Evolutionary conservation across 2,329 filamentous ascomycete species (phyloP).

Genomic region (Apiospora hydei): DNA sequence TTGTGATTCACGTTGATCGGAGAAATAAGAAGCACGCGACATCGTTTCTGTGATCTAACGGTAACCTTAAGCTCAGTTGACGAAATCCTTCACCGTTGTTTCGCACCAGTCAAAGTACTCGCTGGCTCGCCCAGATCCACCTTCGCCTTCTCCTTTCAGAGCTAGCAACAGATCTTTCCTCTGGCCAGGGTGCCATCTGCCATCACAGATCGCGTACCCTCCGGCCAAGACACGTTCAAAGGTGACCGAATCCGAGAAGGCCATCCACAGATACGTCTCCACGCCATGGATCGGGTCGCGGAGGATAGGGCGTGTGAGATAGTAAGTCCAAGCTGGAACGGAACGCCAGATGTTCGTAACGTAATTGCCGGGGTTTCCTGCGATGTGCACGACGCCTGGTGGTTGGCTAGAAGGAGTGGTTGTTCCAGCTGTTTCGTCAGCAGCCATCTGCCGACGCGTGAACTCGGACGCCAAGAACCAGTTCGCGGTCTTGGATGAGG

Average conservation of each 20-base stretch:
- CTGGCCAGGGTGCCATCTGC: conserved; percentile 36
- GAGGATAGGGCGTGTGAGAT: background rate
- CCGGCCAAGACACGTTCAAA: conserved; percentile 31
- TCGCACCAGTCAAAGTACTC: conserved; percentile 35
- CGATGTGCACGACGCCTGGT: conserved; percentile 27
- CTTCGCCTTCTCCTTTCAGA: conserved; percentile 29
- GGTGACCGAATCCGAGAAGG: conserved; percentile 32
- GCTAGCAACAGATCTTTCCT: conserved; percentile 33
- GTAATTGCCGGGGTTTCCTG: conserved; percentile 33
- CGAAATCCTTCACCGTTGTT: conserved; percentile 13
- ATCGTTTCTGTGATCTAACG: too few species aligned
- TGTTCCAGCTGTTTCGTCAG: background rate
- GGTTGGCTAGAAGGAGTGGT: background rate
- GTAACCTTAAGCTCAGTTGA: background rate
- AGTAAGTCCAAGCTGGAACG: background rate
- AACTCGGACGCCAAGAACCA: conserved; percentile 37
- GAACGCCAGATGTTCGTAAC: conserved; percentile 32
- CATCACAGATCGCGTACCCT: conserved; percentile 34
- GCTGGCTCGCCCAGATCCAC: conserved; percentile 32
- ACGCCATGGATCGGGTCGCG: conserved; percentile 29
- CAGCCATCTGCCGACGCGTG: conserved; percentile 30
- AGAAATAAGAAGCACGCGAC: too few species aligned
- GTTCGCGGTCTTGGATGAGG: conserved; percentile 32
- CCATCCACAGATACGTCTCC: conserved; percentile 37
- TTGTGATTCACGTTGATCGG: too few species aligned